phyloP scores from a whole-genome alignment of 495 filamentous ascomycete species.

The Penicillium simplicissimum region DNA sequence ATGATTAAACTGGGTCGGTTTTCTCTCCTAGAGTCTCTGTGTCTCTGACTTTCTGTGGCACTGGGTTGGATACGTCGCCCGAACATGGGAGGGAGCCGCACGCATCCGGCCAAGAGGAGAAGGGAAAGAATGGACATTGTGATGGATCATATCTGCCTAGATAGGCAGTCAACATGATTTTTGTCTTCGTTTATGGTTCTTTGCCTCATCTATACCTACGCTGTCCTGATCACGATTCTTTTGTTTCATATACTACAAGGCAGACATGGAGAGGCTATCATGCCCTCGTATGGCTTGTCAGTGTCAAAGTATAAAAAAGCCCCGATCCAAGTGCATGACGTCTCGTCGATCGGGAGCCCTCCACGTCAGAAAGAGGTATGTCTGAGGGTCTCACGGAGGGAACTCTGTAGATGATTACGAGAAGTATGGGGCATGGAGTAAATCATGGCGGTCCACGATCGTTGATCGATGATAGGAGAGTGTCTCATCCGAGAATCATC shows the following conservation, averaged over 20 bases:
- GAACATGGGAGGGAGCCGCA: conserved; percentile 19
- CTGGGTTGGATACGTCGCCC: conserved; percentile 6
- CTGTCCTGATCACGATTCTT: neutral
- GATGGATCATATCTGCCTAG: neutral
- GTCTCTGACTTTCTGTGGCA: neutral
- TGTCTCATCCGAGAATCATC: conserved; percentile 8
- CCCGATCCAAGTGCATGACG: conserved; percentile 22
- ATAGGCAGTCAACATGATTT: neutral
- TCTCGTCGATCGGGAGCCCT: conserved; percentile 16
- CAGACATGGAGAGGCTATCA: too few relatives aligned
- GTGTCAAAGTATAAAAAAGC: neutral
- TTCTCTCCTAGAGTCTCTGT: too few relatives aligned
- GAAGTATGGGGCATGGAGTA: neutral
- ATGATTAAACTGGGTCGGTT: neutral
- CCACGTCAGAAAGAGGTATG: conserved; percentile 25
- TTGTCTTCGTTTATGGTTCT: neutral
- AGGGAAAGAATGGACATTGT: neutral
- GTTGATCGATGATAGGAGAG: neutral
- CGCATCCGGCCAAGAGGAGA: conserved; percentile 13
- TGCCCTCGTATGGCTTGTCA: neutral
- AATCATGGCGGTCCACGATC: too few relatives aligned
- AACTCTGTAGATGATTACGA: neutral
- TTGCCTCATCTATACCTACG: neutral
- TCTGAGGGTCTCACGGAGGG: neutral
- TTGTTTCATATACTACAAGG: neutral